These are phyloP conservation scores for Leccinum pachyderme DNA, from an alignment of 1,284 basidiomycete genomes.

Conservation along the genomic window DNA sequence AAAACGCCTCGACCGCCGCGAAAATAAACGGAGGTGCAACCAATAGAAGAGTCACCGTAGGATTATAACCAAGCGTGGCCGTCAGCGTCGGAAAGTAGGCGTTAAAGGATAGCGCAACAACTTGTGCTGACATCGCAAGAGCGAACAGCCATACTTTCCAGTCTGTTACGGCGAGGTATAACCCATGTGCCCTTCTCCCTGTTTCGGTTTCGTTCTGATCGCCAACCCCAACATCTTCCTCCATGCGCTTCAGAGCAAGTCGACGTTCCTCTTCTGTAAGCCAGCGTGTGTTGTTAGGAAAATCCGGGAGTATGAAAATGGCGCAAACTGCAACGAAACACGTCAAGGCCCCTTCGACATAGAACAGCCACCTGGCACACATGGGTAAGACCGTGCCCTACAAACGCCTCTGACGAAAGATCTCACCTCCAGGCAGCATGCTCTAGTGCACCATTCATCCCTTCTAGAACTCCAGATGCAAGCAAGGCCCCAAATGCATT, in stretches of 20 bases:
- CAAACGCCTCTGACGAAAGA: neutral
- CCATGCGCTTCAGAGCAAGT: constrained; percentile 70
- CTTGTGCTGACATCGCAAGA: constrained; percentile 43
- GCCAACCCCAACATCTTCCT: constrained; percentile 60
- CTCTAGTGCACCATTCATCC: constrained; percentile 70
- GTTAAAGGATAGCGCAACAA: constrained; percentile 64
- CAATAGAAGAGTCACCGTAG: constrained; percentile 65
- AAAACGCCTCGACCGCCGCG: constrained; percentile 54
- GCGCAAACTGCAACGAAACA: constrained; percentile 60
- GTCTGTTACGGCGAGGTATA: constrained; percentile 63
- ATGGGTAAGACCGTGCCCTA: constrained; percentile 22
- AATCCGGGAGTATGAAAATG: constrained; percentile 76
- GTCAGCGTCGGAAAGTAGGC: constrained; percentile 73
- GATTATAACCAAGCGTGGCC: constrained; percentile 67
- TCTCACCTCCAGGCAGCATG: constrained; percentile 71
- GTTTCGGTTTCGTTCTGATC: constrained; percentile 27
- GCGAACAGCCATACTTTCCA: constrained; percentile 61
- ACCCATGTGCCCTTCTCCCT: constrained; percentile 41
- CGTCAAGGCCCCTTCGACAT: constrained; percentile 69
- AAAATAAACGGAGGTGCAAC: constrained; percentile 82
- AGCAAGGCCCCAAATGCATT: constrained; percentile 86
- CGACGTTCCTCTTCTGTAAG: constrained; percentile 60
- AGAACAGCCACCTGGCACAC: constrained; percentile 67
- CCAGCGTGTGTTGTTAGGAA: constrained; percentile 64
- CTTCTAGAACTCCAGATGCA: constrained; percentile 67